phyloP scores from a whole-genome alignment of 176 grass and related monocot species.

The Guadua angustifolia region DNA sequence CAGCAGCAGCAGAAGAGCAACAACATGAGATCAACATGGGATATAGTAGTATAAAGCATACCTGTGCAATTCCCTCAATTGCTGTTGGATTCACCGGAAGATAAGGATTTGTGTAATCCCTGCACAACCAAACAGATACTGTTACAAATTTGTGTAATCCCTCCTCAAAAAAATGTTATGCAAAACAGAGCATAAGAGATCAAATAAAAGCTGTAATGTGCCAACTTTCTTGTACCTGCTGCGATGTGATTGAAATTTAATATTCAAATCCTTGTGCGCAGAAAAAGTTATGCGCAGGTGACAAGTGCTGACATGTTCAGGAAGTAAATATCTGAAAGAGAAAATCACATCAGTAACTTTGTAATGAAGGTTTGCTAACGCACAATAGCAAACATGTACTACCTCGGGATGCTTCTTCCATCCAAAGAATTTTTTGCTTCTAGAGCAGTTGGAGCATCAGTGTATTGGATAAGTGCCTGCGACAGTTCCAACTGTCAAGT shows the following conservation, averaged over 20 bases:
- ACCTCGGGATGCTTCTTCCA: constrained; percentile 99
- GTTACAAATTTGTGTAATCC: constrained; percentile 19
- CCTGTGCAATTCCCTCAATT: constrained; percentile 80
- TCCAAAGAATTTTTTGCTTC: constrained; percentile 90
- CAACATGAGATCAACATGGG: too few species aligned
- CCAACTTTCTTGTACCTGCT: constrained; percentile 70
- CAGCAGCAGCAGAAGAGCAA: background rate
- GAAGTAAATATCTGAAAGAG: constrained; percentile 83
- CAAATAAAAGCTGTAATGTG: background rate
- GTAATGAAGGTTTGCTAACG: background rate
- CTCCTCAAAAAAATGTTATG: background rate
- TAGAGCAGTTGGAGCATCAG: constrained; percentile 82
- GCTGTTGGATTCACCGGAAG: constrained; percentile 96
- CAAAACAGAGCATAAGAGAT: constrained; percentile 29
- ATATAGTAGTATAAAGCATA: constrained; percentile 42
- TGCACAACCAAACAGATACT: constrained; percentile 47
- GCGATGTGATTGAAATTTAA: constrained; percentile 97
- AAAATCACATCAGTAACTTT: constrained; percentile 33
- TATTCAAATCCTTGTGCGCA: constrained; percentile 97
- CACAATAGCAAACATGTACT: constrained; percentile 30
- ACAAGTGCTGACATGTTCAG: constrained; percentile 68
- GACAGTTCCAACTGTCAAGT: constrained; percentile 36
- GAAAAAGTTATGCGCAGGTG: constrained; percentile 95
- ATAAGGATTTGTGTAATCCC: constrained; percentile 99
- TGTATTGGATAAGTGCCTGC: constrained; percentile 95